Base-by-base conservation (phyloP, 1,139 yeast species). In the Candida labiduridarum region DNA sequence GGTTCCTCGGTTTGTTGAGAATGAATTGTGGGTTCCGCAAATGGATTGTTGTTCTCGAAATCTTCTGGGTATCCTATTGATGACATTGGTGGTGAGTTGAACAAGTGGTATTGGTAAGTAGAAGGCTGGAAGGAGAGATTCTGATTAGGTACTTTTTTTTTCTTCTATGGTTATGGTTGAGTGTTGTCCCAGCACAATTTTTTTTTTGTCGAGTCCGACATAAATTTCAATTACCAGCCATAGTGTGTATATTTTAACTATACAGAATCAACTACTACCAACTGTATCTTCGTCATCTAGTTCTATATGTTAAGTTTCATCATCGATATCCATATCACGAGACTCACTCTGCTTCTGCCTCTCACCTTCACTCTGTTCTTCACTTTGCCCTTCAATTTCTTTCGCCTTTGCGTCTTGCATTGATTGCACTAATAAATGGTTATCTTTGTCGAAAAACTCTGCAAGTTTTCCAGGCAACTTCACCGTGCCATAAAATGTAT, bases 1-100 rank as follows among this genome's bases (percentile, higher is more conserved):
- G 44, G 34, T 19, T 39, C 44, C 22, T 39, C 44, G 29, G 44
- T 44, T 10, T 12, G 18, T 18, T 15, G 31, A 34, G 15, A 30
- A 3, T 35, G 44, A 11, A 35, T 43, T 9, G 55, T 54, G 1
- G 76, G 77, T 49, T 68, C 73, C 5, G 76, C 72, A 63, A 84
- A 84, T 3, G 89, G 89, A 60, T 83, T 84, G 68, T 84, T 84
- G 57, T 84, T 83, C 52, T 76, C 81, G 54, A 83, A 83, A 53
- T 83, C 89, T 54, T 84, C 87, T 2, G 87, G 86, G 58, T 82
- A 84, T 4, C 87, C 82, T 35, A 80, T 72, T 10, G 84, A 76
- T 1, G 84, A 65, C 85, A 82, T 82, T 12, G 25, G 15, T 5
- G 12, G 15, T 15, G 38, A 6, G 35, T 8, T 14, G 14, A 5